Base-by-base conservation (phyloP, 1,284 basidiomycete species). In the Naganishia liquefaciens region DNA sequence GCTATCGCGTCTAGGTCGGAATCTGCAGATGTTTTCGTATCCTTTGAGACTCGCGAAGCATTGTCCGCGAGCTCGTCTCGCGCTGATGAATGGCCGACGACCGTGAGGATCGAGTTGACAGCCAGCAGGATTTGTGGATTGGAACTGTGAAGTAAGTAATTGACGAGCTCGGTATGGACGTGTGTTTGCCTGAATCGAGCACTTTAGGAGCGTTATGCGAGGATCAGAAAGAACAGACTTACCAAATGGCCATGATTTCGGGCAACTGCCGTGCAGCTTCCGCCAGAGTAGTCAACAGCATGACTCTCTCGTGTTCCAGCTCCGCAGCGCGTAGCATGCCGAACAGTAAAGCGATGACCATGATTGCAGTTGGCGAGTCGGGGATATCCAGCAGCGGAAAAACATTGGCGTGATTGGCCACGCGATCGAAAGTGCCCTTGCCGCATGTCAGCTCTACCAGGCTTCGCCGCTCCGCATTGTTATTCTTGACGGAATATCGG, bases 251-350 rank as follows among this genome's bases (percentile, higher is more conserved):
- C 13, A 60, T 50, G 33, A 60, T 60, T 25, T 92, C 88, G 0
- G 90, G 90, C 77, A 86, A 88, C 25, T 81, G 77, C 13, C 81
- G 77, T 27, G 86, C 85, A n/a, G 91, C 84, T 51, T 91, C 88
- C 28, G 90, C 85, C 37, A 95, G 81, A 40, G 93, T 77, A 52
- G 83, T 83, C 74, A 89, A 93, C 52, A 93, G 76, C 60, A 93
- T 87, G 71, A 91, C 86, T 17, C 87, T 87, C 79, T 95, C 92
- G 1, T 83, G 81, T 72, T 92, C 89, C 4, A 88, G 87, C 74
- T 90, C 87, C 6, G 71, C 70, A n/a, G 85, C 87, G 46, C 82
- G 81, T 42, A 93, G 82, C 78, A 93, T 89, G 1, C 88, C 86
- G 2, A 86, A 86, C 40, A 88, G 81, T 72, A 93, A 88, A 0